Evolutionary conservation across 139 green algal species (phyloP), one percentile per base, ranked within the genome.

Genomic region (Picochlorum sp.): DNA sequence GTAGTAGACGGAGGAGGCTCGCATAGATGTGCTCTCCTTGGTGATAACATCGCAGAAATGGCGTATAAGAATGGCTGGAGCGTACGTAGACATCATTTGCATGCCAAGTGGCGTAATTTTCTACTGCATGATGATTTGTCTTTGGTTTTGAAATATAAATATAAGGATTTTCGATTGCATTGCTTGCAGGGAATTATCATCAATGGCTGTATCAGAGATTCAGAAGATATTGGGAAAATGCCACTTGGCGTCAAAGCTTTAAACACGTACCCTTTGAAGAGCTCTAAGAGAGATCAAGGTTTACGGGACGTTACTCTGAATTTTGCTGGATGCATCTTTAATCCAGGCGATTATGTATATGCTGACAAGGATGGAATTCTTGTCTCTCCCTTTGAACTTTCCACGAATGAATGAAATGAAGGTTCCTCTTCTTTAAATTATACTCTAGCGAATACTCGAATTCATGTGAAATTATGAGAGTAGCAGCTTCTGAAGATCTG

Each of bases 171-270:
- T 37, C 5, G 12, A 6, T 26, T 22, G 20, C 22, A n/a, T 47
- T 16, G 22, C 20, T 47, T 68, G 70, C 76, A 87, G 71, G 86
- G 91, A 45, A 86, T 97, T 65, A 83, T 98, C 58, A 79, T 98
- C 44, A 80, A 96, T 63, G 91, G 91, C 40, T 97, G 86, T 82
- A 87, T 97, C 40, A 67, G 91, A 24, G 91, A 98, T 77, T 85
- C 75, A 4, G 84, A 79, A 12, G 86, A 94, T 76, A 92, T 98
- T 35, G 68, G 26, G 5, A 76, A 73, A 54, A 88, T 95, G 85
- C 54, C 64, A 1, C 53, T 97, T 44, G 85, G 87, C 6, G 87
- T 97, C 10, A 96, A 95, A 61, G 89, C 89, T 2, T 69, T 94
- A 13, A 75, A 53, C 55, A 92, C 88, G 2, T 84, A 90, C 75